Evolutionary conservation across 2,329 filamentous ascomycete genomes (phyloP).

Genomic region (Fusarium hainanense): DNA sequence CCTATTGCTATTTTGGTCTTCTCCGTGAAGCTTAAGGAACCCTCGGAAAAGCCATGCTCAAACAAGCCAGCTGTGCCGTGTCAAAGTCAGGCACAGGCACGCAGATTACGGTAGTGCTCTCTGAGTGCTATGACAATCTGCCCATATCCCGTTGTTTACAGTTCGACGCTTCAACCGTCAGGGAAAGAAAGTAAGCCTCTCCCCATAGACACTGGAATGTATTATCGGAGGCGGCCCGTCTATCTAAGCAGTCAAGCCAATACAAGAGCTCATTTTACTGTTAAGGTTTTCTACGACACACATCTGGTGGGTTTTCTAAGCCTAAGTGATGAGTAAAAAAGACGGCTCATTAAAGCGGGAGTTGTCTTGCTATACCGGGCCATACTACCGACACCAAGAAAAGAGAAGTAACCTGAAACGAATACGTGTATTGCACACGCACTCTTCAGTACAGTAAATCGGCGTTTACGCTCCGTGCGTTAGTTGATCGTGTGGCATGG

Average conservation of each 20-base stretch:
- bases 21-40: background rate
- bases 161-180: slow-evolving; percentile 31
- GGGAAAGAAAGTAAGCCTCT: background rate
- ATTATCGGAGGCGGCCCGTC: slow-evolving; percentile 24
- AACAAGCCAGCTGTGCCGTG: slow-evolving; percentile 7
- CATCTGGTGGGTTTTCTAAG: background rate
- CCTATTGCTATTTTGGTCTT: slow-evolving; percentile 37
- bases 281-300: slow-evolving; percentile 18
- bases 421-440: slow-evolving; percentile 21
- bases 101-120: background rate
- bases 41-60: slow-evolving; percentile 17
- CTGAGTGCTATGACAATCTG: slow-evolving; percentile 6
- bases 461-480: slow-evolving; percentile 3
- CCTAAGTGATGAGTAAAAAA: background rate
- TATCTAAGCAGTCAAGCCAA: slow-evolving; percentile 11
- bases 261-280: slow-evolving; percentile 14
- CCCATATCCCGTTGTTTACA: slow-evolving; percentile 18
- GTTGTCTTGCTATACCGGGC: slow-evolving; percentile 8
- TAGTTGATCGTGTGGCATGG: slow-evolving; percentile 8
- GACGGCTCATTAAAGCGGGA: background rate
- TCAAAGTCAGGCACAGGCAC: slow-evolving; percentile 22
- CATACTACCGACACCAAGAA: slow-evolving; percentile 16
- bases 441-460: background rate
- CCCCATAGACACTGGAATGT: slow-evolving; percentile 23
- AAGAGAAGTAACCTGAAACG: slow-evolving; percentile 34